Evolutionary conservation across 371 early-diverging fungal genomes (phyloP), one percentile per base, ranked within the genome.

Genomic region (Lichtheimia ornata): DNA sequence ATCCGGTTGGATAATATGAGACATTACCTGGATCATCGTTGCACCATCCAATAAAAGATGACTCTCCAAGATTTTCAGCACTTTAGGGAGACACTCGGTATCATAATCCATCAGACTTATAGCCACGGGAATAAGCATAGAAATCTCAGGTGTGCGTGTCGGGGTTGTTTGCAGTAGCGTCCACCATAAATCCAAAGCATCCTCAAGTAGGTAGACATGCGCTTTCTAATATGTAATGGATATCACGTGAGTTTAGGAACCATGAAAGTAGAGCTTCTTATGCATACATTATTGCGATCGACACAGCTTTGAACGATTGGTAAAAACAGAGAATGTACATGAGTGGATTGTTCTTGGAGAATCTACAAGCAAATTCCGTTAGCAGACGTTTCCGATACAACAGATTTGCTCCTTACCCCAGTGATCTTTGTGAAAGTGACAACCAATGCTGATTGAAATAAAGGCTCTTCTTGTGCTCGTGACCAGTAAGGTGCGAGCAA

Each of bases 121-220:
- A 4, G 88, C 84, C 5, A 67, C 59, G 5, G 88, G 90, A 4
- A 89, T 72, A 7, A 97, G 85, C 9, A 74, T 65, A n/a, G 84
- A 55, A 6, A 96, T 58, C 41, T 81, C 71, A 12, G 82, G 73
- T 7, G 83, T 86, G 9, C 74, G 57, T 13, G 64, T 45, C 0
- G 85, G 66, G 0, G 91, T 76, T 62, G 88, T 89, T 74, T 89
- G 91, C 15, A 96, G 40, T 1, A 88, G 77, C 0, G 88, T 84
- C 63, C 86, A 83, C 96, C 96, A 96, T 14, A 97, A 82, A 61
- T 94, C 93, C 17, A 95, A 71, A 0, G 89, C 91, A 63, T 96
- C 96, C 62, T 95, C 96, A 17, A 94, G 72, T 59, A 95, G 64
- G 66, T 95, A 94, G 7, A 94, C 76, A 68, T 91, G 91, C 0